Base-by-base conservation (phyloP, 2,329 filamentous ascomycete species). In the Aspergillus aculeatinus region DNA sequence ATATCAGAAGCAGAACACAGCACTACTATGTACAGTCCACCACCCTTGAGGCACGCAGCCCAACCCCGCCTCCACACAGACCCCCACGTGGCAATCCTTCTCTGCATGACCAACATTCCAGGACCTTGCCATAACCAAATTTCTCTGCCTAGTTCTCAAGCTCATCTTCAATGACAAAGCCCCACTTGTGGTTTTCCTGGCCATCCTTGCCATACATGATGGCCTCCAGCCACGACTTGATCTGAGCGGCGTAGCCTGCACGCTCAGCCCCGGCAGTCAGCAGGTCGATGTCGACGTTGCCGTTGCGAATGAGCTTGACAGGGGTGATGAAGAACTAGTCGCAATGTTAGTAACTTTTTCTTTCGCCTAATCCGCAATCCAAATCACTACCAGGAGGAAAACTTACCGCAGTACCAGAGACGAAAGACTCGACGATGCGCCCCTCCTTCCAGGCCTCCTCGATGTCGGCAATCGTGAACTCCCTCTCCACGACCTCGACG, bases 381-480 rank as follows among this genome's bases (percentile, higher is more conserved):
- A 23, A 23, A 4, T 23, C 23, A 23, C 23, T 23, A 23, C 23
- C 23, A 23, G 4, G 4, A 4, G 4, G 4, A 4, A 23, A 23
- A 84, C 87, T 81, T 81, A 90, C 88, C 59, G 93, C 93, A 63
- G 93, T 97, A 19, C 94, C 93, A 35, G 90, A 87, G 7, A 90
- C 91, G 72, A 97, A 97, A 1, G 91, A 85, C 79, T 97, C 93
- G 10, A 96, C 74, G 48, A 96, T 76, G 2, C 92, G 82, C 2
- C 90, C 92, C 71, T 96, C 91, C 48, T 83, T 78, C 27, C 86
- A 80, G 1, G 92, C 92, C 71, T 89, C 84, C 29, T 87, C 72
- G 16, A 97, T 76, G 76, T 96, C 92, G 31, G 83, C 79, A 72
- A 97, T 96, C 23, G 87, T 92, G 77, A 94, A 95, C 65, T 87